phyloP scores from a whole-genome alignment of 371 early-diverging fungal genomes.

The Lichtheimia hyalospora region DNA sequence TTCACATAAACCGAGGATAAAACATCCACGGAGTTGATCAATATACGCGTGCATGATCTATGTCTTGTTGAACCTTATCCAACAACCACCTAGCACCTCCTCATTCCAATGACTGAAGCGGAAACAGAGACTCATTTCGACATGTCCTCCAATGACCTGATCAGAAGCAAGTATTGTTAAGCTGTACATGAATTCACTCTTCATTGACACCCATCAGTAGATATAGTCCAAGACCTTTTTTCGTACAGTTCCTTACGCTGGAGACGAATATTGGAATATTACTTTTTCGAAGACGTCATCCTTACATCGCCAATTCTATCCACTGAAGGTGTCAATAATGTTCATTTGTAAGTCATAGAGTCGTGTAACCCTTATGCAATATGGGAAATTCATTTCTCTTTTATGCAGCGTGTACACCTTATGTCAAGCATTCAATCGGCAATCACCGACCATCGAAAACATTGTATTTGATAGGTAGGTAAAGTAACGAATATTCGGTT shows the following conservation, averaged over 20 bases:
- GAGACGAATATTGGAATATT: conserved; percentile 39
- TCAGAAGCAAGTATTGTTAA: conserved; percentile 24
- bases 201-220: conserved; percentile 12
- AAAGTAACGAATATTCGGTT: not conserved
- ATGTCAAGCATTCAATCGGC: conserved; percentile 60
- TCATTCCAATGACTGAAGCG: conserved; percentile 30
- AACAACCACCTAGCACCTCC: not conserved
- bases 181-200: not conserved
- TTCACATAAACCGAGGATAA: too few relatives aligned
- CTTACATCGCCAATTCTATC: conserved; percentile 54
- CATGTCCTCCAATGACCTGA: conserved; percentile 30
- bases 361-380: not conserved
- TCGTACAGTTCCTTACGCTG: conserved; percentile 37
- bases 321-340: conserved; percentile 53
- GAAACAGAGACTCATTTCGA: conserved; percentile 34
- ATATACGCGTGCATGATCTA: too few relatives aligned
- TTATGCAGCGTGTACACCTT: conserved; percentile 54
- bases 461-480: conserved; percentile 56
- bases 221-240: conserved; percentile 39
- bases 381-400: not conserved
- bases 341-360: conserved; percentile 37
- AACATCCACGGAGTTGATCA: too few relatives aligned
- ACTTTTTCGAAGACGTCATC: conserved; percentile 37
- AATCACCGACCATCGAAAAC: conserved; percentile 52
- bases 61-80: too few relatives aligned